A percentile compares a stretch with the other conserved stretches of the same genome.
These are phyloP conservation scores for Pichia cactophila DNA, from an alignment of 1,139 yeast genomes.

Conservation along the genomic window DNA sequence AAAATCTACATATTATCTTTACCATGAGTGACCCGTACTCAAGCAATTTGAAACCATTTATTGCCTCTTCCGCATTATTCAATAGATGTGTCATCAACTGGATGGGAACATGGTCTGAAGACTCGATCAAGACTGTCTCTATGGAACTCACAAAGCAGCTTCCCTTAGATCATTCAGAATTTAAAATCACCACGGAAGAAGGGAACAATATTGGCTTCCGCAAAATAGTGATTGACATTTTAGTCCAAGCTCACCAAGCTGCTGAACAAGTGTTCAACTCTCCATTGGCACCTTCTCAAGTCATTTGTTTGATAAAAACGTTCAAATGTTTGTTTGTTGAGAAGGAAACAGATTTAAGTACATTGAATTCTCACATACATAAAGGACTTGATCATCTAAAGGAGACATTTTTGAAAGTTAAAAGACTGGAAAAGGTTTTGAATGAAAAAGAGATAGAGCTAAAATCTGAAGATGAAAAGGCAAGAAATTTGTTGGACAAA, in stretches of 20 bases:
- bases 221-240: slow-evolving; percentile 38
- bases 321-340: slow-evolving; percentile 39
- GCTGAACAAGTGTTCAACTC: not conserved
- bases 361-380: slow-evolving; percentile 62
- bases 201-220: slow-evolving; percentile 30
- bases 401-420: slow-evolving; percentile 72
- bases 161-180: slow-evolving; percentile 47
- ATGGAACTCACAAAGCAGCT: slow-evolving; percentile 32
- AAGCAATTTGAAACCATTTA: slow-evolving; percentile 29
- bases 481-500: slow-evolving; percentile 59
- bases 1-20: slow-evolving; percentile 76
- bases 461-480: slow-evolving; percentile 54
- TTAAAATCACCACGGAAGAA: slow-evolving; percentile 28
- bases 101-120: slow-evolving; percentile 78
- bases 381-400: slow-evolving; percentile 68
- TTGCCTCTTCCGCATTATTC: slow-evolving; percentile 83
- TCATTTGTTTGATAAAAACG: slow-evolving; percentile 43
- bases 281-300: slow-evolving; percentile 43
- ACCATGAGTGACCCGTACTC: slow-evolving; percentile 55
- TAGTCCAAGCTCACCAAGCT: slow-evolving; percentile 40
- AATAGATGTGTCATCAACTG: slow-evolving; percentile 86
- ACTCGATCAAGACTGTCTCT: slow-evolving; percentile 44
- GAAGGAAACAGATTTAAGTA: slow-evolving; percentile 49
- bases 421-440: slow-evolving; percentile 47
- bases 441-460: slow-evolving; percentile 48